Evolutionary conservation across 192 early-diverging fungal genomes (phyloP).

Genomic region (Podila horticola): DNA sequence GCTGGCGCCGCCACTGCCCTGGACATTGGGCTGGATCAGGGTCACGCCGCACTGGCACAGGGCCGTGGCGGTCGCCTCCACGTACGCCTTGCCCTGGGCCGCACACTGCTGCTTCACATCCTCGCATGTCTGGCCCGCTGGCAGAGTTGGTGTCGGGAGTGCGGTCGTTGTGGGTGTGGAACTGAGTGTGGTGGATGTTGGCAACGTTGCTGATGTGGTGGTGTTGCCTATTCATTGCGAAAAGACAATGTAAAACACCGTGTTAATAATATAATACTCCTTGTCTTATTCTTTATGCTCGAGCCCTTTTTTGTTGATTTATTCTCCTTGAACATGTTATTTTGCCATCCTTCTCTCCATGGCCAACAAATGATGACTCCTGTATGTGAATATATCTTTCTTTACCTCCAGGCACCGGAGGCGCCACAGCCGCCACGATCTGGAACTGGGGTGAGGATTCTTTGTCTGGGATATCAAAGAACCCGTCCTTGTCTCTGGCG

Average conservation of each 20-base stretch:
- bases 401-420: constrained; percentile 5
- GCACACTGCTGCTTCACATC: constrained; percentile 42
- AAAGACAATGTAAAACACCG: not conserved
- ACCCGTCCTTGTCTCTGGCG: not conserved
- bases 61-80: constrained; percentile 7
- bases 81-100: constrained; percentile 23
- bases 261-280: too few relatives aligned
- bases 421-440: constrained; percentile 1
- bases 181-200: not conserved
- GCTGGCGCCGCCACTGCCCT: not conserved
- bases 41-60: constrained; percentile 23
- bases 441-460: constrained; percentile 3
- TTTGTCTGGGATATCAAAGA: constrained; percentile 18
- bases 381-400: not conserved
- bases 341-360: too few relatives aligned
- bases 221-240: not conserved
- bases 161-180: not conserved
- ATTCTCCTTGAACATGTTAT: too few relatives aligned
- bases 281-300: too few relatives aligned
- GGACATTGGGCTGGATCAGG: constrained; percentile 15
- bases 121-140: constrained; percentile 17
- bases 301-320: too few relatives aligned
- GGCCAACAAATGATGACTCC: too few relatives aligned
- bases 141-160: constrained; percentile 5
- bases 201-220: not conserved